These are phyloP conservation scores for Talaromyces marneffei DNA, from an alignment of 2,329 filamentous ascomycete genomes.

Conservation along the genomic window DNA sequence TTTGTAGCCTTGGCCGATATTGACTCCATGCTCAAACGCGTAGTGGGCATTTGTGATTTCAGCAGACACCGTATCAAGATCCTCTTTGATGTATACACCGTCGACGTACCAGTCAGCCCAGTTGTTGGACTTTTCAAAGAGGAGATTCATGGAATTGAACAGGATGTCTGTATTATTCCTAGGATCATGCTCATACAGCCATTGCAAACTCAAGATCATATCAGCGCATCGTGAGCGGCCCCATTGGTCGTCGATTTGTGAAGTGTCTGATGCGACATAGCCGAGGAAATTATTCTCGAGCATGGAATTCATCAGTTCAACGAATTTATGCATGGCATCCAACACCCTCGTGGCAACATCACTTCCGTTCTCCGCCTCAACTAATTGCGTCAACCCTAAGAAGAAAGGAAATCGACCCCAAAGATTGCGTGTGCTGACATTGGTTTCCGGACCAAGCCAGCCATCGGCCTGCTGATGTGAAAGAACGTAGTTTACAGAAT, in stretches of 20 bases:
- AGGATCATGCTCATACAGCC: constrained; percentile 45
- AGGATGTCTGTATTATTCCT: constrained; percentile 30
- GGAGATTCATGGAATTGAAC: constrained; percentile 40
- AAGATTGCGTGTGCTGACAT: constrained; percentile 41
- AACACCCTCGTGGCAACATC: constrained; percentile 42
- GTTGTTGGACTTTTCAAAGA: constrained; percentile 36
- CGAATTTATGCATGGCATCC: constrained; percentile 46
- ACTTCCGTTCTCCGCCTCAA: constrained; percentile 44
- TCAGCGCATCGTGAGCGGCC: constrained; percentile 39
- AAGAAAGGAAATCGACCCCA: constrained; percentile 51
- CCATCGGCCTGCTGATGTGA: constrained; percentile 48
- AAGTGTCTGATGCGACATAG: constrained; percentile 41
- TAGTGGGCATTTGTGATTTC: constrained; percentile 30
- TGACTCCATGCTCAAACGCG: constrained; percentile 45
- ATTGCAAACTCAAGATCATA: constrained; percentile 44
- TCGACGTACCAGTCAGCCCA: constrained; percentile 40
- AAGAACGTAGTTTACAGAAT: constrained; percentile 45
- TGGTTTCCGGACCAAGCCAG: constrained; percentile 53
- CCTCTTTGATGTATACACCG: constrained; percentile 32
- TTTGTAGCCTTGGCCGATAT: constrained; percentile 45
- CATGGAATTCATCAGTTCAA: constrained; percentile 50
- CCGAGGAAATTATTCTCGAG: constrained; percentile 49
- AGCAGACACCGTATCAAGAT: constrained; percentile 28
- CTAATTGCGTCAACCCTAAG: constrained; percentile 44
- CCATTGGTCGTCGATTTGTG: constrained; percentile 41